Evolutionary conservation across 2,329 filamentous ascomycete genomes (phyloP).

Genomic region (Didymella pinodella): DNA sequence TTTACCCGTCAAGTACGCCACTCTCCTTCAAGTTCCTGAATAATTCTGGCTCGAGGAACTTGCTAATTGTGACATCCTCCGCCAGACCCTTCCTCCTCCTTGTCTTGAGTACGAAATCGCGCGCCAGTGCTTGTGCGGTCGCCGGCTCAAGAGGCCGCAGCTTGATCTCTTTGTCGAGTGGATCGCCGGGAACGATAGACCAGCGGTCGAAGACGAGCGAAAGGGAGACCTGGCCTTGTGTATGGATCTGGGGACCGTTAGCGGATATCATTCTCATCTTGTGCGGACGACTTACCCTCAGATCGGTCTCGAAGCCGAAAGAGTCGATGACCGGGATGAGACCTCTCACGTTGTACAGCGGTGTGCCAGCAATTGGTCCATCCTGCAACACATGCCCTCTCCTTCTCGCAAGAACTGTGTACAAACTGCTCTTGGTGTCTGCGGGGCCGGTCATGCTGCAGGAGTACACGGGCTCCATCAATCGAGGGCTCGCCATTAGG

Average conservation of each 20-base stretch:
- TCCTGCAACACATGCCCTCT: slow-evolving; percentile 95
- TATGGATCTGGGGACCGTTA: slow-evolving; percentile 72
- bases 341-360: slow-evolving; percentile 88
- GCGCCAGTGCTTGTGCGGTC: slow-evolving; percentile 83
- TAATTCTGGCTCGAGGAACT: slow-evolving; percentile 94
- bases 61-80: slow-evolving; percentile 94
- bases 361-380: slow-evolving; percentile 90
- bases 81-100: slow-evolving; percentile 89
- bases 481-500: slow-evolving; percentile 91
- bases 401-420: slow-evolving; percentile 87
- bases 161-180: slow-evolving; percentile 85
- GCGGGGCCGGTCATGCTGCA: slow-evolving; percentile 93
- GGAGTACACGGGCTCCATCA: slow-evolving; percentile 96
- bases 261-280: neutral
- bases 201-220: slow-evolving; percentile 94
- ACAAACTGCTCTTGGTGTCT: slow-evolving; percentile 85
- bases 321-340: slow-evolving; percentile 95
- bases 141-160: slow-evolving; percentile 87
- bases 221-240: slow-evolving; percentile 89
- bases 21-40: slow-evolving; percentile 88
- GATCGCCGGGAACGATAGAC: slow-evolving; percentile 95
- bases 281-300: slow-evolving; percentile 60
- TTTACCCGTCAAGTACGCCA: slow-evolving; percentile 74
- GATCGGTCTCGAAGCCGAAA: slow-evolving; percentile 97
- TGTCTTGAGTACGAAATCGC: slow-evolving; percentile 97